phyloP scores from a whole-genome alignment of 139 green algal genomes.

The Edaphochlamys debaryana region DNA sequence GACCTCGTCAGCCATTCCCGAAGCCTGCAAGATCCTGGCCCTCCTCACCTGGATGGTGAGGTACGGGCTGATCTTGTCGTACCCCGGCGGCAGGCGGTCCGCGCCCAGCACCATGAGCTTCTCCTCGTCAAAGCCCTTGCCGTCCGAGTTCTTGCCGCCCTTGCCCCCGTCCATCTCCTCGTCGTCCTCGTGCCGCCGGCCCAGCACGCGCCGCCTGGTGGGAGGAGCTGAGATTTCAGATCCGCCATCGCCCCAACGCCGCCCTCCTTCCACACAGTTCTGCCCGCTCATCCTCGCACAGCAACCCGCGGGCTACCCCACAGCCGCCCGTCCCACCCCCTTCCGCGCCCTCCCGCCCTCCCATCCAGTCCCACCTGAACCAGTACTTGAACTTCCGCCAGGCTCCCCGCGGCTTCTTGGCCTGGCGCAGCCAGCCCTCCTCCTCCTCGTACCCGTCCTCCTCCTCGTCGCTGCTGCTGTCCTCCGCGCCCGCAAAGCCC shows the following conservation, averaged over 20 bases:
- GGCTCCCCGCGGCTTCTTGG: background rate
- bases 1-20: no score
- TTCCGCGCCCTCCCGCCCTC: no score
- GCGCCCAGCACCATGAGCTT: background rate
- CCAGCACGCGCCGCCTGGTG: background rate
- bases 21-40: no score
- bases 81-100: conserved; percentile 1
- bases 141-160: background rate
- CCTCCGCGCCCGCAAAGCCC: conserved; percentile 1
- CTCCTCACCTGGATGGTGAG: conserved; percentile 24
- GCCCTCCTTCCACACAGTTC: no score
- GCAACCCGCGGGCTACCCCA: no score
- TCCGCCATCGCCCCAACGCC: no score
- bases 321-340: no score
- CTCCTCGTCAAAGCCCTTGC: background rate
- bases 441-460: background rate
- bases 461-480: background rate
- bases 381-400: background rate
- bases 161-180: background rate
- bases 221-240: no score
- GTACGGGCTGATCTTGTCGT: conserved; percentile 7
- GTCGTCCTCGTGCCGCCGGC: background rate
- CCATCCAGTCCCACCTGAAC: background rate
- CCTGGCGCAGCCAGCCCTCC: background rate
- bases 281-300: no score